Evolutionary conservation across 345 rosid genomes (phyloP), one percentile per base, ranked within the genome.

Genomic region (Gossypium sturtianum): DNA sequence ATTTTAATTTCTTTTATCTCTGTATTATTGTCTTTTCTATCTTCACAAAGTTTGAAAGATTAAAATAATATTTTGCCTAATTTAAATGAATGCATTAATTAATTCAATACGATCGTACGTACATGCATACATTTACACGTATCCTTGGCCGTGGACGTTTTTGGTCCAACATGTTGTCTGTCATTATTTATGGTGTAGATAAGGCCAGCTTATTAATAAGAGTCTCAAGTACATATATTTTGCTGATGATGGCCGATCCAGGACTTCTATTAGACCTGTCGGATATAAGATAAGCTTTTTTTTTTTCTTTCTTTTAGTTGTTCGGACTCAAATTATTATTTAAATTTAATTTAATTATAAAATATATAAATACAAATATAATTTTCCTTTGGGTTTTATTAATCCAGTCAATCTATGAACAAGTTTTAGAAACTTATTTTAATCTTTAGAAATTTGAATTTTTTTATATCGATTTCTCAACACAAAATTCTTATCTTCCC

Each of bases 101-200:
- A 2, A 4, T 29, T 29, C 4, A 29, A 9, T 19, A 47, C 7
- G 22, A 49, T 68, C 62, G 73, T 53, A 29, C 66, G 4, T 29
- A 29, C 34, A 78, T 48, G 73, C 85, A 79, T 72, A 70, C 62
- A 74, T 72, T 48, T 12, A 71, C 77, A 80, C 25, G 58, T 56
- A 56, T 56, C 38, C 52, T 22, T 66, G 63, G 20, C 56, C 22
- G 19, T 58, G 69, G 60, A 57, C 47, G 19, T n/a, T 74, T 75
- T 56, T 49, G 66, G 77, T 78, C 72, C 78, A 77, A 75, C 70
- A 60, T 51, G 70, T 71, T 70, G 71, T 66, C 61, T 77, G 75
- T 77, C 84, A 54, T 20, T 23, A 56, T 70, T 70, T 58, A 47
- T 20, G 61, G 34, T 29, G 34, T 29, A 29, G 34, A 29, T 29